Evolutionary conservation across 2,329 filamentous ascomycete species (phyloP).

Genomic region (Pestalotiopsis sp.): DNA sequence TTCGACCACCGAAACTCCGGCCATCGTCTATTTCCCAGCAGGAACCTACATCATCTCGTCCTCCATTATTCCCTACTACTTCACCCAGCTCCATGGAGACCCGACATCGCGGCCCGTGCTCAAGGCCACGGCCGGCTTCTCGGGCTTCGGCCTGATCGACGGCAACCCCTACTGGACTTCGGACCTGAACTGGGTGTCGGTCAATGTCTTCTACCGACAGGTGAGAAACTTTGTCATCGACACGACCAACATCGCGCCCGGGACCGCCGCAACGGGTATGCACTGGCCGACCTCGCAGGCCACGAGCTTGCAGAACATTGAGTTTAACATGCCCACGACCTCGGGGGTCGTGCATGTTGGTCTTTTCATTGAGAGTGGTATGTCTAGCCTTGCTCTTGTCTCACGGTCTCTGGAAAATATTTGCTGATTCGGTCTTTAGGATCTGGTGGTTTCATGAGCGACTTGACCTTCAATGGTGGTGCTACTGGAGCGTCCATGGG

Average conservation of each 20-base stretch:
- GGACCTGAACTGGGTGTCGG: slow-evolving; percentile 44
- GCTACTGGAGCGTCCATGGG: slow-evolving; percentile 64
- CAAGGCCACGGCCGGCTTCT: slow-evolving; percentile 54
- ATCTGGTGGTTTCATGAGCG: slow-evolving; percentile 48
- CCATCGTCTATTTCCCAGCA: slow-evolving; percentile 45
- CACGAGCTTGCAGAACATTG: slow-evolving; percentile 52
- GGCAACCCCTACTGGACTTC: slow-evolving; percentile 51
- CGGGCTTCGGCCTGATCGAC: slow-evolving; percentile 60
- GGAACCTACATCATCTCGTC: slow-evolving; percentile 59
- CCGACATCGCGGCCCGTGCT: slow-evolving; percentile 58
- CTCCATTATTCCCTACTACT: slow-evolving; percentile 64
- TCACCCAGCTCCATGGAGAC: slow-evolving; percentile 65
- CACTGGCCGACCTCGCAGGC: slow-evolving; percentile 69
- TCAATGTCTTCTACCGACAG: slow-evolving; percentile 66
- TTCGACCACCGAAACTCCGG: slow-evolving; percentile 42
- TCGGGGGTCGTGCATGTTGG: slow-evolving; percentile 32
- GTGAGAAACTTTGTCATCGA: slow-evolving; percentile 69
- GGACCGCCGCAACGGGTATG: slow-evolving; percentile 44
- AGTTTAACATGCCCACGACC: slow-evolving; percentile 46
- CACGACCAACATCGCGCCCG: slow-evolving; percentile 33
- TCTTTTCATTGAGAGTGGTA: slow-evolving; percentile 35
- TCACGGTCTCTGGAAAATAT: slow-evolving; percentile 10
- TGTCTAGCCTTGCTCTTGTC: slow-evolving; percentile 11
- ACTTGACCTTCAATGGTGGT: slow-evolving; percentile 65
- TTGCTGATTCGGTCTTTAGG: slow-evolving; percentile 26